phyloP scores from a whole-genome alignment of 495 filamentous ascomycete genomes.

The Penicillium ochrochloron region DNA sequence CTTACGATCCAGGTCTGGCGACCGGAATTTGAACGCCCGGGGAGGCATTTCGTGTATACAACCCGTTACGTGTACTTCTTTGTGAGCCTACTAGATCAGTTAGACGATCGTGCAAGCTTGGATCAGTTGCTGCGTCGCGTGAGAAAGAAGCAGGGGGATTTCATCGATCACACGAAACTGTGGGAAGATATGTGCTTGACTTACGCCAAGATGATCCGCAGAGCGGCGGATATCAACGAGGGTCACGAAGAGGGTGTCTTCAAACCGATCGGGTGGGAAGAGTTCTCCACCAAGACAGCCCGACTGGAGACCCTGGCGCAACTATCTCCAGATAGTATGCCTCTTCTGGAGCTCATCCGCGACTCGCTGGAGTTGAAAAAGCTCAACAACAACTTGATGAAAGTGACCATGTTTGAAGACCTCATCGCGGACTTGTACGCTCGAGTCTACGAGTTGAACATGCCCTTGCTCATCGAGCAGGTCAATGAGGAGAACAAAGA shows the following conservation, averaged over 20 bases:
- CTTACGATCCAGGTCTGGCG: conserved; percentile 96
- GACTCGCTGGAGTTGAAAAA: conserved; percentile 91
- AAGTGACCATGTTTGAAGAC: conserved; percentile 83
- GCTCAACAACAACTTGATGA: conserved; percentile 83
- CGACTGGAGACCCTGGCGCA: conserved; percentile 58
- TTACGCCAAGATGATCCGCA: conserved; percentile 74
- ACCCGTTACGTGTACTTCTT: conserved; percentile 86
- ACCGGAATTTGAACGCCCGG: conserved; percentile 87
- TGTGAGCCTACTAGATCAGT: conserved; percentile 69
- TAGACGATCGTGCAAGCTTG: conserved; percentile 77
- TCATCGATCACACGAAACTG: conserved; percentile 79
- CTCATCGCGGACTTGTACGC: conserved; percentile 87
- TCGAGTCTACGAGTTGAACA: conserved; percentile 67
- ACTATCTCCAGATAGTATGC: conserved; percentile 41
- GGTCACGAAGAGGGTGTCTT: conserved; percentile 79
- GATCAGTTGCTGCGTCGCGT: conserved; percentile 82
- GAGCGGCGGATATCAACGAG: conserved; percentile 64
- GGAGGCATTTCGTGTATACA: conserved; percentile 93
- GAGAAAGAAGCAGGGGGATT: conserved; percentile 80
- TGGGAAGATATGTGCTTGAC: conserved; percentile 80
- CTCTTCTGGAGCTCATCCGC: conserved; percentile 71
- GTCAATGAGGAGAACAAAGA: conserved; percentile 57
- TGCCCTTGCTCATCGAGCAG: conserved; percentile 50
- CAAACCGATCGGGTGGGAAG: conserved; percentile 75
- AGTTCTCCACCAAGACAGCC: conserved; percentile 68